Evolutionary conservation across 345 rosid species (phyloP), one percentile per base, ranked within the genome.

Genomic region (Camelina sativa): DNA sequence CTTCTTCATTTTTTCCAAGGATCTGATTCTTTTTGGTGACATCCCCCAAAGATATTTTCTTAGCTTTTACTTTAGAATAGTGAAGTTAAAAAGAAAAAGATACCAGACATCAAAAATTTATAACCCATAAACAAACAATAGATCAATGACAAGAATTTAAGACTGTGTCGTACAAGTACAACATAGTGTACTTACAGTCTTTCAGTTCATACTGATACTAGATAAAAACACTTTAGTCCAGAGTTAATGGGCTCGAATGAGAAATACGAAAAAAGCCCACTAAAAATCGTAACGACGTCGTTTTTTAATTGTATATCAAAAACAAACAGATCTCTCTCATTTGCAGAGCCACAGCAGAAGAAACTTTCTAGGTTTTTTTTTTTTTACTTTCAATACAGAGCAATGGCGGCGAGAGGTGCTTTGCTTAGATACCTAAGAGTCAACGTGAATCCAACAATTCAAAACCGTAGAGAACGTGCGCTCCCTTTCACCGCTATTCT

Each of bases 341-440:
- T 44, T 32, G 3, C 38, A 46, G 61, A 37, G 41, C 8, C 16
- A 25, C 8, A 5, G 34, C 9, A 37, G 7, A 56, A 17, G 28
- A 58, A 48, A 53, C 55, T 25, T 57, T 28, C 5, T 77, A 71
- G 76, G 72, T 44, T 57, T 35, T 8, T 5, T 2, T n/a, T 20
- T 32, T 7, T 34, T 34, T 5, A 38, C 3, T 9, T 34, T 6
- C 6, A 64, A 55, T 48, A 48, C 41, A 56, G 22, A 74, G 17
- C 72, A n/a, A 80, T 80, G 89, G 90, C 89, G 85, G 91, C 90
- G 83, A 91, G 92, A 85, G 81, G 67, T 62, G 84, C 82, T 74
- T 62, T 92, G 75, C 89, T 95, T 7, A 88, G 86, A 79, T 66
- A 91, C 88, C 86, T 95, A 30, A 77, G 92, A 76, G 92, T 90